phyloP scores from a whole-genome alignment of 441 rosid genomes.

The Populus tomentosa region DNA sequence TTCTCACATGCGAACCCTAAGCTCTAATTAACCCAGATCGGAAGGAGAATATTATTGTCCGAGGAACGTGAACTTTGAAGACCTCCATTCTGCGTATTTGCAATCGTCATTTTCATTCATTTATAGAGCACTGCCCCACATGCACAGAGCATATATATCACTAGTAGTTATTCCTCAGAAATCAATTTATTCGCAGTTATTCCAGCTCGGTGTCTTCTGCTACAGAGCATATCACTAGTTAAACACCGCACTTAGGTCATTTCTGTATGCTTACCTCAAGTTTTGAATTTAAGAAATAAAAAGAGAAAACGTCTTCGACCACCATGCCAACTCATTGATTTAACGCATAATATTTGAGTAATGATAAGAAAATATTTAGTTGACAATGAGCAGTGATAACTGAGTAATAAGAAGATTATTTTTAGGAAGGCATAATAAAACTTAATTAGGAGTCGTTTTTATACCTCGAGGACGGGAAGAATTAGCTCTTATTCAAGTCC shows the following conservation, averaged over 20 bases:
- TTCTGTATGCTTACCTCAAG: background rate
- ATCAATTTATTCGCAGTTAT: background rate
- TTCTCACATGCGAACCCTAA: constrained; percentile 13
- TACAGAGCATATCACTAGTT: background rate
- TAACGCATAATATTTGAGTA: background rate
- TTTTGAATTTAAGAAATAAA: no score
- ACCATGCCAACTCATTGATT: no score
- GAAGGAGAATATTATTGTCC: background rate
- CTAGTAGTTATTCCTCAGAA: background rate
- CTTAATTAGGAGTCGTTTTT: background rate
- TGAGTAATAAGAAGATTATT: background rate
- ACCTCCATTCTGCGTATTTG: no score
- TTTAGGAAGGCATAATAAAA: background rate
- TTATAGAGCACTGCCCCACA: no score
- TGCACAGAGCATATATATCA: no score
- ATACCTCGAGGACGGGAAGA: no score
- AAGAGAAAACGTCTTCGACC: no score
- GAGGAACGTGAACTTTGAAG: background rate
- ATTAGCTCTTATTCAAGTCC: no score
- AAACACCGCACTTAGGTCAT: background rate
- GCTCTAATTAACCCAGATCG: background rate
- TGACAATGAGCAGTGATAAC: background rate
- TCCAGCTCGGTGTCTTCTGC: background rate
- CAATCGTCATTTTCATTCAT: no score
- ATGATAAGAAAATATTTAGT: background rate